Conservation (phyloP, 257 asterid species). For the Salvia miltiorrhiza region DNA sequence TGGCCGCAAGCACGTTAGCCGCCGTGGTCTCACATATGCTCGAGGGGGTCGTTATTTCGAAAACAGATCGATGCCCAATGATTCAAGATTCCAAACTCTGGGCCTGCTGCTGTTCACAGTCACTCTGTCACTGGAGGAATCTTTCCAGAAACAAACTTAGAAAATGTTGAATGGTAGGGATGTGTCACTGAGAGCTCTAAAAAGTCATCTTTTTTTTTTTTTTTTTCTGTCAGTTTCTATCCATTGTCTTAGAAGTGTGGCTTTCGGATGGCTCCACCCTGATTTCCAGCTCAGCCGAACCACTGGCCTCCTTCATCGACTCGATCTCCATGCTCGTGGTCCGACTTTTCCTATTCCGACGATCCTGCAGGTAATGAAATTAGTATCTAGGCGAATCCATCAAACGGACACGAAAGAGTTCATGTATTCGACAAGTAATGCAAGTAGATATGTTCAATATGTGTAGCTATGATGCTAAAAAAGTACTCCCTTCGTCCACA, state of each 20-base stretch:
- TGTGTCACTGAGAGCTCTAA: constrained; percentile 28
- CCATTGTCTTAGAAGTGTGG: constrained; percentile 48
- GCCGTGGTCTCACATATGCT: constrained; percentile 15
- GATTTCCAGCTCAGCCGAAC: constrained; percentile 47
- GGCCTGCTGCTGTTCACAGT: constrained; percentile 26
- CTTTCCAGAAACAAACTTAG: constrained; percentile 40
- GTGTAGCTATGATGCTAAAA: not conserved
- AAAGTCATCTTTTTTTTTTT: constrained; percentile 13
- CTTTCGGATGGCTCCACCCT: constrained; percentile 35
- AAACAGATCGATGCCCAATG: constrained; percentile 39
- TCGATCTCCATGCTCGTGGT: constrained; percentile 75
- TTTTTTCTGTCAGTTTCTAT: constrained; percentile 36
- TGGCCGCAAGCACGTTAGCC: constrained; percentile 27
- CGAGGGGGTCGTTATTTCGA: too few species aligned
- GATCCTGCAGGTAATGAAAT: constrained; percentile 44
- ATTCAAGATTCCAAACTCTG: constrained; percentile 31
- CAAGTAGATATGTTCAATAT: not conserved
- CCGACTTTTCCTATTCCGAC: constrained; percentile 61
- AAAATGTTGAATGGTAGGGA: constrained; percentile 28
- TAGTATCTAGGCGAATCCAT: too few species aligned
- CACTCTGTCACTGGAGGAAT: constrained; percentile 42
- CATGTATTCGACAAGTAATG: not conserved
- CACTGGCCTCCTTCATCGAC: constrained; percentile 50
- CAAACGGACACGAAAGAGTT: not conserved
- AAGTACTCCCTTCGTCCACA: too few species aligned